phyloP scores from a whole-genome alignment of 768 basidiomycete species.

The Mrakia gelida region DNA sequence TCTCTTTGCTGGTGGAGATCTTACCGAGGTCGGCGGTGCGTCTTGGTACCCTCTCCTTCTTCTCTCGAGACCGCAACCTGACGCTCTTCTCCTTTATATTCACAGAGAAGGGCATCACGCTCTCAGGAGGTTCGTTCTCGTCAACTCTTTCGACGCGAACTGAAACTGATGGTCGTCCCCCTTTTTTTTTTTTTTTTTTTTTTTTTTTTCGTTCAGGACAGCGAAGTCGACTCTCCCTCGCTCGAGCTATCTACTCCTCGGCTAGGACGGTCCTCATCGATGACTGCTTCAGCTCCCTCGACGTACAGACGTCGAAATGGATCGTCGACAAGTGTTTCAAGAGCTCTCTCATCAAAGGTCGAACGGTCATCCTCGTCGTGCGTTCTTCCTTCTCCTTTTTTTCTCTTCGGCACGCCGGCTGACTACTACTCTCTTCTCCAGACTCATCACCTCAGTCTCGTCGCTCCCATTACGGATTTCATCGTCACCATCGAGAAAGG shows the following conservation, averaged over 20 bases:
- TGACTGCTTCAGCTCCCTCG: constrained; percentile 42
- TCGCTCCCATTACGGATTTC: constrained; percentile 42
- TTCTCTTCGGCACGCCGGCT: neutral
- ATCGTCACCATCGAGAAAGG: constrained; percentile 42
- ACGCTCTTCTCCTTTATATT: too few relatives aligned
- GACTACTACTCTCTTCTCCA: constrained; percentile 4
- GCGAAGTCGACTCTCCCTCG: constrained; percentile 52
- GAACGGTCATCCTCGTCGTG: constrained; percentile 57
- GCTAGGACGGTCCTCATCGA: constrained; percentile 8
- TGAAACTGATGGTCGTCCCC: too few relatives aligned
- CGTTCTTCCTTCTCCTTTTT: constrained; percentile 33
- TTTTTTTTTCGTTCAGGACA: constrained; percentile 42
- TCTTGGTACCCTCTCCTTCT: too few relatives aligned
- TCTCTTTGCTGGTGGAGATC: constrained; percentile 25
- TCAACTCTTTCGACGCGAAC: too few relatives aligned
- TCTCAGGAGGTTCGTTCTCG: constrained; percentile 42
- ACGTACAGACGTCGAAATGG: constrained; percentile 54
- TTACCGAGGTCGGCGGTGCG: constrained; percentile 23
- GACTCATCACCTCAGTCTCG: constrained; percentile 45
- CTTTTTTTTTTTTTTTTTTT: too few relatives aligned
- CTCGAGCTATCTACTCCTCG: constrained; percentile 21
- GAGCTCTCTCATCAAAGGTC: constrained; percentile 51
- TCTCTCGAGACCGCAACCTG: too few relatives aligned
- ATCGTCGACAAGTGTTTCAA: constrained; percentile 53
- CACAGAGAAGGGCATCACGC: neutral